Evolutionary conservation across 169 alveolate genomes (phyloP).

Genomic region (Plasmodium malariae): DNA sequence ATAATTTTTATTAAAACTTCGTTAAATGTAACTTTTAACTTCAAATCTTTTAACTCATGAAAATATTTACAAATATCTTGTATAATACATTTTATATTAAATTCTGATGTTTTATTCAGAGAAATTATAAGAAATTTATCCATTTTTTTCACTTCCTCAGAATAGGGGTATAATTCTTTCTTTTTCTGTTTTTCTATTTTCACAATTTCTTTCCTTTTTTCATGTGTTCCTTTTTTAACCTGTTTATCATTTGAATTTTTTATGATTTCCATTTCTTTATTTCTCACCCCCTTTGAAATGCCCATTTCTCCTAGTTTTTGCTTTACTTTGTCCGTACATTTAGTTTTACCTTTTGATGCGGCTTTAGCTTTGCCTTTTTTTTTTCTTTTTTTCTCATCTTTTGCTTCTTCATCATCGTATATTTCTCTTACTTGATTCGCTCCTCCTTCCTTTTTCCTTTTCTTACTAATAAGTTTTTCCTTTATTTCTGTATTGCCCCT

Average conservation of each 20-base stretch:
- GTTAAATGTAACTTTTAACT: constrained; percentile 22
- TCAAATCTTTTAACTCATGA: constrained; percentile 27
- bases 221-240: constrained; percentile 2
- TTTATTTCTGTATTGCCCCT: background rate
- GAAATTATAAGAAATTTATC: constrained; percentile 54
- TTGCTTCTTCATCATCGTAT: background rate
- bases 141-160: constrained; percentile 48
- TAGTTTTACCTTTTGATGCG: background rate
- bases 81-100: constrained; percentile 69
- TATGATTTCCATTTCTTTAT: background rate
- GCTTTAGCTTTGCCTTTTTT: constrained; percentile 32
- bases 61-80: constrained; percentile 68
- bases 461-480: background rate
- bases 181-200: constrained; percentile 18
- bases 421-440: background rate
- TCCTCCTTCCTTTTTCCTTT: background rate
- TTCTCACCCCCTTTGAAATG: background rate
- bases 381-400: background rate
- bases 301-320: constrained; percentile 2
- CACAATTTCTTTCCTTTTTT: background rate
- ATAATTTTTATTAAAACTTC: constrained; percentile 9
- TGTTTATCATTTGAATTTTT: background rate
- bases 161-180: constrained; percentile 12
- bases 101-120: constrained; percentile 63
- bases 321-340: constrained; percentile 5